phyloP scores from a whole-genome alignment of 129 eudicot genomes.

The Silybum marianum region DNA sequence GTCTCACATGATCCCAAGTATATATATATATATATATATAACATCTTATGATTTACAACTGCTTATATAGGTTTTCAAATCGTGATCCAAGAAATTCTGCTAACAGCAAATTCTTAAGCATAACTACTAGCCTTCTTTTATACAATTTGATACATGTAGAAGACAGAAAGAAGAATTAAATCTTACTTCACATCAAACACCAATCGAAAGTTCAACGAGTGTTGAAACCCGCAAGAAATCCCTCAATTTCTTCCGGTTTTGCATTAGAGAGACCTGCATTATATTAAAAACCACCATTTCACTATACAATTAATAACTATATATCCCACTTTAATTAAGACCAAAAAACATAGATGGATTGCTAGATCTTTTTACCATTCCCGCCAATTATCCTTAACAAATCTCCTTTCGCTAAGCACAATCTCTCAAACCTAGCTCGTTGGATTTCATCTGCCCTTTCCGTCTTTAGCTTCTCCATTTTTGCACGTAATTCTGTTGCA shows the following conservation, averaged over 20 bases:
- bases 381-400: constrained; percentile 33
- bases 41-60: too few species aligned
- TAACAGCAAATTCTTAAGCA: background rate
- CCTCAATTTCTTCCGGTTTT: constrained; percentile 49
- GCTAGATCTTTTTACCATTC: constrained; percentile 39
- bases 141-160: background rate
- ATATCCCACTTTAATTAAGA: background rate
- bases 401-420: constrained; percentile 37
- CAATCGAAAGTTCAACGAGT: constrained; percentile 8
- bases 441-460: constrained; percentile 47
- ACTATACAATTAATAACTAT: background rate
- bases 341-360: background rate
- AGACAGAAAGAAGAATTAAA: background rate
- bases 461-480: constrained; percentile 48
- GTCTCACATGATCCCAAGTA: too few species aligned
- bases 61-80: too few species aligned
- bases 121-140: background rate
- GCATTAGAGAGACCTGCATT: constrained; percentile 45
- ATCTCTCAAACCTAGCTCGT: constrained; percentile 36
- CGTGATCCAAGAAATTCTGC: too few species aligned
- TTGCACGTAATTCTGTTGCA: constrained; percentile 56
- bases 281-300: constrained; percentile 11
- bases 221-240: constrained; percentile 36
- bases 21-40: too few species aligned
- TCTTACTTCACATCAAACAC: constrained; percentile 15